phyloP scores from a whole-genome alignment of 192 early-diverging fungal species.

The Funneliformis geosporum region DNA sequence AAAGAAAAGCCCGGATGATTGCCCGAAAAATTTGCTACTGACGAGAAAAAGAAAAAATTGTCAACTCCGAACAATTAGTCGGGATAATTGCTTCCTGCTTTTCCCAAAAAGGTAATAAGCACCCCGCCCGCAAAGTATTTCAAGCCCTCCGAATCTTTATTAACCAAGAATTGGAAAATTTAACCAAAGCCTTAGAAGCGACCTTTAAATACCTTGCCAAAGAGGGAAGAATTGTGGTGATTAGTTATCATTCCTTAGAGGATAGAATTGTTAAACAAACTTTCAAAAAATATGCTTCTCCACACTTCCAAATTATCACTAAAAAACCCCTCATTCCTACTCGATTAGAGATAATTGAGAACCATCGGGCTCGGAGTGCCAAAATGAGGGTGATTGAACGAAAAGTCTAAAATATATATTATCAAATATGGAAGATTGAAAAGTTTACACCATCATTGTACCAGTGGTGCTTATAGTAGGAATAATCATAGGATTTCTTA shows the following conservation, averaged over 20 bases:
- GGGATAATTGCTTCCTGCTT: constrained; percentile 22
- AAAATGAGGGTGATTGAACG: constrained; percentile 26
- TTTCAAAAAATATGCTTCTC: constrained; percentile 14
- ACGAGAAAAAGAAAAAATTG: constrained; percentile 22
- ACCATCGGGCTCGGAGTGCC: constrained; percentile 19
- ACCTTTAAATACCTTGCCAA: background rate
- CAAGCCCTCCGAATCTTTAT: constrained; percentile 25
- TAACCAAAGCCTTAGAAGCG: background rate
- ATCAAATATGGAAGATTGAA: no score
- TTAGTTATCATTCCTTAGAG: constrained; percentile 27
- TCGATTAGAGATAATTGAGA: background rate
- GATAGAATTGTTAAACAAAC: constrained; percentile 28
- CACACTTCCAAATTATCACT: constrained; percentile 12
- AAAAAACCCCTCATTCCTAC: constrained; percentile 15
- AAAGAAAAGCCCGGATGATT: constrained; percentile 21
- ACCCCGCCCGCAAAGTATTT: constrained; percentile 13
- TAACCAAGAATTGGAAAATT: constrained; percentile 18
- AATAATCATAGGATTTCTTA: no score
- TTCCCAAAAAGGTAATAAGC: background rate
- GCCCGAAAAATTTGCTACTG: constrained; percentile 13
- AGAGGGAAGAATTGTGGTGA: constrained; percentile 4
- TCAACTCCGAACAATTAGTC: constrained; percentile 11
- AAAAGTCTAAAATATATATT: no score
- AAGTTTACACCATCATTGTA: no score
- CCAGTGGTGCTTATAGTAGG: no score